Conservation (phyloP, 345 rosid species). For the Linum tenue region DNA sequence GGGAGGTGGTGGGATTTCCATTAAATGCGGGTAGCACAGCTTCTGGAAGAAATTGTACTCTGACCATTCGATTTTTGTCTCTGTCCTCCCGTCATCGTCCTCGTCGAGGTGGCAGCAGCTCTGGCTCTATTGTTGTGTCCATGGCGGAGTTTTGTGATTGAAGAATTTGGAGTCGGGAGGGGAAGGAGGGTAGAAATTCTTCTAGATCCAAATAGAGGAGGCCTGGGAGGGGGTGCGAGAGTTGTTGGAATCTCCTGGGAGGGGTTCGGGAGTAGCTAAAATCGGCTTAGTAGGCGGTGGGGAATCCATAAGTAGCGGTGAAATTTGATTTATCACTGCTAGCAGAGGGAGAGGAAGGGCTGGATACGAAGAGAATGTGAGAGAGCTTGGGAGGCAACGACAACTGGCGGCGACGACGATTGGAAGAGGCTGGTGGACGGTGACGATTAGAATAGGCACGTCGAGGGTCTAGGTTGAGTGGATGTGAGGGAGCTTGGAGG, state of each 20-base stretch:
- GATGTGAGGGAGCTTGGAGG: too few relatives aligned
- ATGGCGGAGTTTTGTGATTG: constrained; percentile 24
- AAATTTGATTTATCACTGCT: constrained; percentile 41
- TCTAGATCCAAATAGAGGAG: constrained; percentile 97
- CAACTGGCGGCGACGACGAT: constrained; percentile 62
- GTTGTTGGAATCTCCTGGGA: too few relatives aligned
- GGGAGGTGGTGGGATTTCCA: neutral
- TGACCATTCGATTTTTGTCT: constrained; percentile 45
- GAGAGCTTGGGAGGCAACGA: too few relatives aligned
- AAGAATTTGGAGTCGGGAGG: constrained; percentile 90
- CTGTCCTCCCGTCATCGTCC: constrained; percentile 12
- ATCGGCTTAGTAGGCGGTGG: constrained; percentile 59
- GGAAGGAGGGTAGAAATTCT: constrained; percentile 83
- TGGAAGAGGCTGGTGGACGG: constrained; percentile 33
- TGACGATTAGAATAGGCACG: constrained; percentile 14
- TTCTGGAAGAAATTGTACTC: constrained; percentile 35
- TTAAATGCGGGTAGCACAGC: too few relatives aligned
- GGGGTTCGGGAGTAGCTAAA: constrained; percentile 38
- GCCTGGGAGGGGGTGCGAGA: constrained; percentile 68
- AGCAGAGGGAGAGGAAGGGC: constrained; percentile 62
- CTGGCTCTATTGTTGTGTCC: constrained; percentile 3
- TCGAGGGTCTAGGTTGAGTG: constrained; percentile 28
- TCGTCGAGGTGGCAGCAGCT: constrained; percentile 19
- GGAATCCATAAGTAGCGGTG: constrained; percentile 32
- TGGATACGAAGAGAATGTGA: constrained; percentile 43